Conservation (phyloP, 2,329 filamentous ascomycete species). For the Elsinoe ampelina region DNA sequence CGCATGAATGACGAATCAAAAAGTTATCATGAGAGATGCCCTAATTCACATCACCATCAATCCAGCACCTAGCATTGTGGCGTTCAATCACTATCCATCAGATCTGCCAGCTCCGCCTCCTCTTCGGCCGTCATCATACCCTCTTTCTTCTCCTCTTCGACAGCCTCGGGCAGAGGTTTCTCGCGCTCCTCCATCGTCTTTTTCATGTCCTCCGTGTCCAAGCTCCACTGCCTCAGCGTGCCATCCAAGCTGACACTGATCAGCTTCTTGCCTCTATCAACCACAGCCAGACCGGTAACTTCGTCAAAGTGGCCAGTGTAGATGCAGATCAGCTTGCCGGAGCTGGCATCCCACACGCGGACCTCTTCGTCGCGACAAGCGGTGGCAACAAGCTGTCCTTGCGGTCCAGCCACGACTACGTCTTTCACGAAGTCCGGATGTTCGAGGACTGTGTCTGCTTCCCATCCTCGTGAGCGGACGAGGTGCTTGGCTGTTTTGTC, state of each 20-base stretch:
- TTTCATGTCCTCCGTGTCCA: conserved; percentile 51
- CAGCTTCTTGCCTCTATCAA: conserved; percentile 46
- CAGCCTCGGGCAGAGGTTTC: conserved; percentile 13
- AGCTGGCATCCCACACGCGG: conserved; percentile 65
- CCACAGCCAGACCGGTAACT: conserved; percentile 62
- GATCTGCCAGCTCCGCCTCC: conserved; percentile 79
- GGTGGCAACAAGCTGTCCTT: conserved; percentile 60
- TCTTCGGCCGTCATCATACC: conserved; percentile 72
- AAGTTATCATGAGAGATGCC: neutral
- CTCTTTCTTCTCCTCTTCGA: conserved; percentile 38
- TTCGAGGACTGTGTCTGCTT: conserved; percentile 58
- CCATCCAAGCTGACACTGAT: conserved; percentile 84
- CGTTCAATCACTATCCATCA: conserved; percentile 54
- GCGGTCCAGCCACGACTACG: conserved; percentile 59
- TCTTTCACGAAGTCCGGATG: conserved; percentile 90
- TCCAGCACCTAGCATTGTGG: neutral
- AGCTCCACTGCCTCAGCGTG: conserved; percentile 75
- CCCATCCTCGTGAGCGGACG: conserved; percentile 58
- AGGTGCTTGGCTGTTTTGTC: conserved; percentile 83
- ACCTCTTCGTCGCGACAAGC: conserved; percentile 87
- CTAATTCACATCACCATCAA: too few species aligned
- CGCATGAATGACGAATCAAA: neutral
- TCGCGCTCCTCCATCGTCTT: conserved; percentile 29
- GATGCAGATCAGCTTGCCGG: conserved; percentile 24
- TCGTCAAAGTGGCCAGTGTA: conserved; percentile 81